Evolutionary conservation across 2,329 filamentous ascomycete genomes (phyloP).

Genomic region (Aspergillus phoenicis): DNA sequence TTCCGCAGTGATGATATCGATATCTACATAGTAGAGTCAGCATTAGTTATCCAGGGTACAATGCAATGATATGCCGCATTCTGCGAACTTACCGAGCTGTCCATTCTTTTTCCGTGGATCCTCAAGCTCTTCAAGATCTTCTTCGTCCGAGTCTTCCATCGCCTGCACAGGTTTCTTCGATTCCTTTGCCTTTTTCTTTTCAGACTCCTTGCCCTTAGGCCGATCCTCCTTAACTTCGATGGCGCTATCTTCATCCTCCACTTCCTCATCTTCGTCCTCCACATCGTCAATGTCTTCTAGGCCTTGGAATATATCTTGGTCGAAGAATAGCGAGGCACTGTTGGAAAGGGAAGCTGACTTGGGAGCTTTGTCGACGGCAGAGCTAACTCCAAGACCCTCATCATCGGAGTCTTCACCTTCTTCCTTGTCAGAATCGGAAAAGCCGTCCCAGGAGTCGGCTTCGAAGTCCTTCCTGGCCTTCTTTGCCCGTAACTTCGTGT

Average conservation of each 20-base stretch:
- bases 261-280: conserved; percentile 57
- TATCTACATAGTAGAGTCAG: conserved; percentile 59
- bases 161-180: conserved; percentile 29
- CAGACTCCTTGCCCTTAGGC: conserved; percentile 23
- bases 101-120: conserved; percentile 47
- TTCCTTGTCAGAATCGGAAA: conserved; percentile 67
- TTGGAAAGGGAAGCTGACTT: conserved; percentile 67
- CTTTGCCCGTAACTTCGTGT: conserved; percentile 89
- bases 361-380: conserved; percentile 35
- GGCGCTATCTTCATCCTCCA: conserved; percentile 57
- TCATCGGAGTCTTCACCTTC: conserved; percentile 59
- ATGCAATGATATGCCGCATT: conserved; percentile 18
- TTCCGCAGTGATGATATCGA: conserved; percentile 98
- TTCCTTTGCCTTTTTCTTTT: conserved; percentile 29
- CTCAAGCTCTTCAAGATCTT: conserved; percentile 35
- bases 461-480: conserved; percentile 78
- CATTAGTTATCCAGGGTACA: conserved; percentile 12
- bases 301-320: conserved; percentile 89
- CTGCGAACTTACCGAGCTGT: conserved; percentile 44
- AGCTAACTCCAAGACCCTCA: conserved; percentile 45
- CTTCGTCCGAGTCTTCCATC: conserved; percentile 40
- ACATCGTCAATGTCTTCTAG: conserved; percentile 69
- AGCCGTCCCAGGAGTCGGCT: conserved; percentile 89
- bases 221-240: conserved; percentile 36
- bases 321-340: conserved; percentile 85